Percentiles rank a stretch among this genome's conserved stretches.
Conservation (phyloP, 129 eudicot species). For the Ambrosia artemisiifolia region DNA sequence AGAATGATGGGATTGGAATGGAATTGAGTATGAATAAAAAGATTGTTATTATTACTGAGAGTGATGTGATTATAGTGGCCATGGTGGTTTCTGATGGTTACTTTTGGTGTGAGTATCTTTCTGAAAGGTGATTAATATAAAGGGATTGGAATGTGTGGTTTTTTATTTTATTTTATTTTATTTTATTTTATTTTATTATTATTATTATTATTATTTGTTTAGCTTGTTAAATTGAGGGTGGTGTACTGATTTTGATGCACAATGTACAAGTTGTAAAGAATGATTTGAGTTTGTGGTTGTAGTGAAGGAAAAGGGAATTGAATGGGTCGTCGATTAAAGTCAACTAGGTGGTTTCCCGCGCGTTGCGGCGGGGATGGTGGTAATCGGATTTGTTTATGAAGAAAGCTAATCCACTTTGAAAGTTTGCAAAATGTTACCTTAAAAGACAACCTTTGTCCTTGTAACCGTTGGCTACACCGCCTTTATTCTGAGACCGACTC, state of each 20-base stretch:
- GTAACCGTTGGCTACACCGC: too few relatives aligned
- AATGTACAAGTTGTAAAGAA: neutral
- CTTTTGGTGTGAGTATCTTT: neutral
- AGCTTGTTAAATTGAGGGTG: neutral
- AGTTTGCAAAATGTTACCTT: too few relatives aligned
- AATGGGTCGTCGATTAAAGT: neutral
- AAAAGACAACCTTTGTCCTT: too few relatives aligned
- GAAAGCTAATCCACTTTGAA: too few relatives aligned
- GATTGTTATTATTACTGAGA: neutral
- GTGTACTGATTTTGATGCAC: constrained; percentile 3
- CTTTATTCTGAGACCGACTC: too few relatives aligned
- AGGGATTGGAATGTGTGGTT: neutral
- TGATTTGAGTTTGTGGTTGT: constrained; percentile 6
- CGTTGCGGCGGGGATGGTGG: too few relatives aligned
- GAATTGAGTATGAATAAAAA: constrained; percentile 24
- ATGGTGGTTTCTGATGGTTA: neutral
- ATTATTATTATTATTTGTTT: too few relatives aligned
- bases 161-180: neutral
- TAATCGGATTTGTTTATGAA: too few relatives aligned
- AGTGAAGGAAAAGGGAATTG: constrained; percentile 6
- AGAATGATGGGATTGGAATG: constrained; percentile 20
- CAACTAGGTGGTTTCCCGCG: too few relatives aligned
- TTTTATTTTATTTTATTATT: too few relatives aligned
- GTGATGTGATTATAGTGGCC: neutral
- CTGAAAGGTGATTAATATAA: neutral